Base-by-base conservation (phyloP, 768 basidiomycete species). In the Postia placenta region DNA sequence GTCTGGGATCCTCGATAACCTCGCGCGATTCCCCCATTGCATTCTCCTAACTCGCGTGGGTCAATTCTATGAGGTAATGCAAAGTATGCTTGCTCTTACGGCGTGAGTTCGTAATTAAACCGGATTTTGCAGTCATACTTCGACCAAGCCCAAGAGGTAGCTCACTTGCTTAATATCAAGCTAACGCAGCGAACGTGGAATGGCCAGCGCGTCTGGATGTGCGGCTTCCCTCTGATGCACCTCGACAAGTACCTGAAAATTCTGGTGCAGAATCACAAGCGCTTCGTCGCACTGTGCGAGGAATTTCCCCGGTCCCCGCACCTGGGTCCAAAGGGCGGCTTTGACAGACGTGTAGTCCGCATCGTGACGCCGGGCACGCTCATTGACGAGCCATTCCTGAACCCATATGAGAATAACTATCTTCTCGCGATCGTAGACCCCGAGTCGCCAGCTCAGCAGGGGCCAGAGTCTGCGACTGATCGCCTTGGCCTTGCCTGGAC, bases 291-390 rank as follows among this genome's bases (percentile, higher is more conserved):
- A 26, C 74, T 96, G 67, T 94, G 94, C 61, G 94, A 98, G 65
- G 94, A 98, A 64, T 93, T 90, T 64, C 80, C 78, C 41, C 74
- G 72, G 5, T 65, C 69, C 42, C 64, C 69, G 6, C 57, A 64
- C 2, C 47, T 66, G 1, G 81, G 80, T 9, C 68, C 69, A 38
- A 82, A 79, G 56, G 76, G 75, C 27, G 71, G 71, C 37, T 89
- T 90, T 53, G 83, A 90, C 35, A 74, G 94, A 64, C 82, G 86
- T 19, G 90, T 97, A 23, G 80, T 79, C 38, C 83, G 94, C 35
- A 79, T 96, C 45, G 79, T 96, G 54, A 95, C 94, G 3, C 93
- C 94, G 4, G 94, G 94, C 25, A 97, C 94, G 3, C 79, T 97
- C 49, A 87, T 95, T 25, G 92, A 95, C 61, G 94, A 96, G 61